These are phyloP conservation scores for Simmondsia chinensis DNA, from an alignment of 148 eudicot species.

Conservation along the genomic window DNA sequence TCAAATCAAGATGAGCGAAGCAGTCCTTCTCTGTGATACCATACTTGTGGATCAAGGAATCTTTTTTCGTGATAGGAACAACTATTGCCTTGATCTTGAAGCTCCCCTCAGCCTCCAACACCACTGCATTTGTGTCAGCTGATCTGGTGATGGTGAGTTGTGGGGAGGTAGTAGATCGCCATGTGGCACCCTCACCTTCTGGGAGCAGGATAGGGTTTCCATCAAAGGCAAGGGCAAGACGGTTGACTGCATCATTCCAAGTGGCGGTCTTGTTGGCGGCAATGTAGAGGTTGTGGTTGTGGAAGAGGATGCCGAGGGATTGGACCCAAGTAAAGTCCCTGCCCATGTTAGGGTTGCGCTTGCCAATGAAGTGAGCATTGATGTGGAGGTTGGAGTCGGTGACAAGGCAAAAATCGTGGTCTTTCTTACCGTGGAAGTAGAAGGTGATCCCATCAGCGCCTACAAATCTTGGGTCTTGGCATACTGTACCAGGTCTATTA, in stretches of 20 bases:
- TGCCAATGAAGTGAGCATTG: conserved; percentile 67
- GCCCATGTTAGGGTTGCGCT: conserved; percentile 27
- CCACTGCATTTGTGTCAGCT: conserved; percentile 37
- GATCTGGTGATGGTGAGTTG: conserved; percentile 26
- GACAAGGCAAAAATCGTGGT: conserved; percentile 52
- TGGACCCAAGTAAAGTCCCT: conserved; percentile 77
- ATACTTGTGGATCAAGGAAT: conserved; percentile 49
- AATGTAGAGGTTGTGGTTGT: conserved; percentile 32
- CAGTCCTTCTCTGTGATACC: conserved; percentile 61
- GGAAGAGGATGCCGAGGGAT: conserved; percentile 46
- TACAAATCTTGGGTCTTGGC: conserved; percentile 48
- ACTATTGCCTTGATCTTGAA: conserved; percentile 61
- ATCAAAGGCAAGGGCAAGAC: conserved; percentile 29
- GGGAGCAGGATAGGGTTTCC: conserved; percentile 25
- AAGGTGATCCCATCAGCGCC: conserved; percentile 54
- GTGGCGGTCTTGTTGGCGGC: conserved; percentile 39
- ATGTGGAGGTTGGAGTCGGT: conserved; percentile 58
- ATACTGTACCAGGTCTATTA: conserved; percentile 59
- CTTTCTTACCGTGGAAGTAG: conserved; percentile 64
- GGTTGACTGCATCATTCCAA: conserved; percentile 42
- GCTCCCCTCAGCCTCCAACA: conserved; percentile 46
- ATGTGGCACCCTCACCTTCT: conserved; percentile 31
- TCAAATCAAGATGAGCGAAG: conserved; percentile 71
- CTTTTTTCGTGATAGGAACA: conserved; percentile 55
- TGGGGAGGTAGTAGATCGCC: conserved; percentile 15